Evolutionary conservation across 306 rosid genomes (phyloP).

Genomic region (Trifolium subterraneum): DNA sequence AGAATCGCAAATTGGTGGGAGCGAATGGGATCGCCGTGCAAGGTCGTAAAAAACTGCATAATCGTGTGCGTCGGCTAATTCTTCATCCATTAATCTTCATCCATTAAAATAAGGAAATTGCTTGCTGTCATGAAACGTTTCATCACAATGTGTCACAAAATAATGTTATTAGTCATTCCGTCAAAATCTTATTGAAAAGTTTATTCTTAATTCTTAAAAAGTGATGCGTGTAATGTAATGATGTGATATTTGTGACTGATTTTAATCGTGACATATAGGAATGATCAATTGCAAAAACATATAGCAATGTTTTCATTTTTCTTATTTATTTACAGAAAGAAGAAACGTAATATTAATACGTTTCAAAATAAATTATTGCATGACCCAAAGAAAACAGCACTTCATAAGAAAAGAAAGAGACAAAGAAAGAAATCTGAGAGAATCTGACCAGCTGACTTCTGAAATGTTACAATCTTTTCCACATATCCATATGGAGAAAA

Average conservation of each 20-base stretch:
- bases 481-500: conserved; percentile 95
- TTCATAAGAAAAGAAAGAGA: conserved; percentile 49
- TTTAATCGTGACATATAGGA: not conserved
- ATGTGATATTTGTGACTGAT: not conserved
- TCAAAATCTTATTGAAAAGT: not conserved
- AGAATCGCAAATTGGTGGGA: too few relatives aligned
- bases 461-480: conserved; percentile 95
- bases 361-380: not conserved
- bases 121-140: not conserved
- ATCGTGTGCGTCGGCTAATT: too few relatives aligned
- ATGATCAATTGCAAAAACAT: not conserved
- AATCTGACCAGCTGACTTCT: conserved; percentile 99
- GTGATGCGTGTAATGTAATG: not conserved
- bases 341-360: not conserved
- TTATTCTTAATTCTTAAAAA: not conserved
- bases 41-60: too few relatives aligned
- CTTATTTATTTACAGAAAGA: conserved; percentile 14
- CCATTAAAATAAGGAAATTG: not conserved
- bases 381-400: not conserved
- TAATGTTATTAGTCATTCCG: not conserved
- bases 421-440: conserved; percentile 70
- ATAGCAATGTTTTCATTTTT: conserved; percentile 24
- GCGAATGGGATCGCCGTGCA: too few relatives aligned
- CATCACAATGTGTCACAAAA: not conserved
- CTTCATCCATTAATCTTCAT: not conserved